Percentiles rank a stretch among this genome's conserved stretches.
These are phyloP conservation scores for Aspergillus egyptiacus DNA, from an alignment of 495 filamentous ascomycete species.

Conservation along the genomic window DNA sequence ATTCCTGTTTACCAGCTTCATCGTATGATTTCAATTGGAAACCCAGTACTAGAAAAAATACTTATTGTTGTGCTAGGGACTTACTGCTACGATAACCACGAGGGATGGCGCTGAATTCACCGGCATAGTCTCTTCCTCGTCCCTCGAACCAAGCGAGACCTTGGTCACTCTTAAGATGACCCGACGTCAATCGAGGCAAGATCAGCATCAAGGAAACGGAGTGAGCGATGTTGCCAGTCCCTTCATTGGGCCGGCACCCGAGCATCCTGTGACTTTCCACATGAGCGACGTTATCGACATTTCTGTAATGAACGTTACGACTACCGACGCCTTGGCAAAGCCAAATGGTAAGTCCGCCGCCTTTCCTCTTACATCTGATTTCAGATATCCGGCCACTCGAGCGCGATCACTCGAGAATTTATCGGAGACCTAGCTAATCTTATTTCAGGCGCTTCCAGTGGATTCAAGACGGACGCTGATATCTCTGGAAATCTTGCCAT, in stretches of 20 bases:
- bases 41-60: conserved; percentile 3
- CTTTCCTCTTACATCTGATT: conserved; percentile 3
- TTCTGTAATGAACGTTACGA: conserved; percentile 50
- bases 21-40: conserved; percentile 42
- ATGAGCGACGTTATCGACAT: conserved; percentile 69
- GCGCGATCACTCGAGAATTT: too few species aligned
- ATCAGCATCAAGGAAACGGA: conserved; percentile 52
- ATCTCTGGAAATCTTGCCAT: conserved; percentile 69
- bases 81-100: conserved; percentile 59
- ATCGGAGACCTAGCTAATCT: neutral
- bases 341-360: conserved; percentile 60
- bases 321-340: conserved; percentile 47
- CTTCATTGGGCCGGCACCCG: conserved; percentile 56
- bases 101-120: conserved; percentile 67
- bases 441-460: conserved; percentile 40
- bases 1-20: conserved; percentile 56
- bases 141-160: conserved; percentile 51
- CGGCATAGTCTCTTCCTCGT: conserved; percentile 60
- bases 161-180: conserved; percentile 79
- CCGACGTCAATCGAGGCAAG: conserved; percentile 50
- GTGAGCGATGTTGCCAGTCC: conserved; percentile 42
- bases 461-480: conserved; percentile 81
- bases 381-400: neutral
- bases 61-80: conserved; percentile 50
- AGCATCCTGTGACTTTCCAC: conserved; percentile 73